These are phyloP conservation scores for Dactylorhiza incarnata DNA, from an alignment of 106 monocot species.

Conservation along the genomic window DNA sequence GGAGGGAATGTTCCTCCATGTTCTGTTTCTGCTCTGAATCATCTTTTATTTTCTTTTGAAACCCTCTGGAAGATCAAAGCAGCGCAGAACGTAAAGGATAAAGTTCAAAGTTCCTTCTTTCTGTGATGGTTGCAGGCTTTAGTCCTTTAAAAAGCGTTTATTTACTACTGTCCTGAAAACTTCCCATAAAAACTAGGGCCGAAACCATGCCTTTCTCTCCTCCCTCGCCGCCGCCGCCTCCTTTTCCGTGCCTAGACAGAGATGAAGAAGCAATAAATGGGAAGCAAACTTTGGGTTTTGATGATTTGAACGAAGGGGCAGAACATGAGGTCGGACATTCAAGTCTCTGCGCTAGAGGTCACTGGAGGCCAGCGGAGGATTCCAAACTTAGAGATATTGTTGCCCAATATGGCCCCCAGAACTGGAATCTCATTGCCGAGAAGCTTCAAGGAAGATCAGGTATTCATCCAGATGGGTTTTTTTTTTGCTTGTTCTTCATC, in stretches of 20 bases:
- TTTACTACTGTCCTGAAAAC: too few relatives aligned
- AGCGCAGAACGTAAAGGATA: neutral
- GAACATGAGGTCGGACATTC: conserved; percentile 14
- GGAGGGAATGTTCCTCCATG: neutral
- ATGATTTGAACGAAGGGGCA: neutral
- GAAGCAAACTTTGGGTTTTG: neutral
- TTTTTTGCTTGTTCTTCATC: neutral
- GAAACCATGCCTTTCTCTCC: neutral
- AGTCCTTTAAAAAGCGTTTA: neutral
- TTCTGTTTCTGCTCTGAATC: neutral
- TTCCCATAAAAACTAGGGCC: neutral
- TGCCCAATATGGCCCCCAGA: conserved; percentile 69
- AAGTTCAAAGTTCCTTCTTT: neutral
- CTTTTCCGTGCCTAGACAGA: neutral
- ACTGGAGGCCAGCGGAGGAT: conserved; percentile 89
- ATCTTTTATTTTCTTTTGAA: too few relatives aligned
- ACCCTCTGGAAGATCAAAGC: conserved; percentile 1
- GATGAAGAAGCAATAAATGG: neutral
- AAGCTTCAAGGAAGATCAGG: conserved; percentile 92
- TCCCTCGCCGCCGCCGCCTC: neutral
- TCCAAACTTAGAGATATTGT: conserved; percentile 82
- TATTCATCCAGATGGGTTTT: conserved; percentile 2
- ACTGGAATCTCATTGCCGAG: conserved; percentile 93
- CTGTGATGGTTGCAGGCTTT: neutral
- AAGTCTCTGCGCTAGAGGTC: conserved; percentile 72